phyloP scores from a whole-genome alignment of 2,329 filamentous ascomycete species.

The Xylariaceae sp. region DNA sequence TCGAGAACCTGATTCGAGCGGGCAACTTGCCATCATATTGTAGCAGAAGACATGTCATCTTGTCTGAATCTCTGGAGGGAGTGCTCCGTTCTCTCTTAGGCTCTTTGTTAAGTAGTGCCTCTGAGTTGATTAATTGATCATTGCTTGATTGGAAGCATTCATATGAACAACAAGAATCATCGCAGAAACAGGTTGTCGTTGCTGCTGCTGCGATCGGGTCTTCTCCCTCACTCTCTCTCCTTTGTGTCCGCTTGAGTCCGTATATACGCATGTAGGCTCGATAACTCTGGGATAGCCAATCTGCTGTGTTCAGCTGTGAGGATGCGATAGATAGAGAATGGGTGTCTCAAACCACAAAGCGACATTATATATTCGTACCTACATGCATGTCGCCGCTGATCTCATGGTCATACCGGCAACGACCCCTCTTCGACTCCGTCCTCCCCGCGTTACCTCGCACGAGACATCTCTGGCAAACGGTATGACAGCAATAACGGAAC shows the following conservation, averaged over 20 bases:
- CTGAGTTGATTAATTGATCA: not conserved
- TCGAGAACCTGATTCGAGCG: not conserved
- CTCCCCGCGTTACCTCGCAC: not conserved
- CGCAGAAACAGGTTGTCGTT: not conserved
- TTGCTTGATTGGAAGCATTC: slow-evolving; percentile 3
- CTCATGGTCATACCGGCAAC: not conserved
- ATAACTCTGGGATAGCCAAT: not conserved
- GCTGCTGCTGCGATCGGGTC: not conserved
- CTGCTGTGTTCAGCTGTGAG: not conserved
- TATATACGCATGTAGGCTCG: not conserved
- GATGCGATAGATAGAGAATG: not conserved
- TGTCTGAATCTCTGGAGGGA: too few relatives aligned
- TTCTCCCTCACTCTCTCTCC: not conserved
- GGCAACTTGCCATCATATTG: not conserved
- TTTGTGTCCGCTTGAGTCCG: not conserved
- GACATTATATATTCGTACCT: not conserved
- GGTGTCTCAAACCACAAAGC: too few relatives aligned
- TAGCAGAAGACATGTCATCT: not conserved
- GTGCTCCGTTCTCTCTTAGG: too few relatives aligned
- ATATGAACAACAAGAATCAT: not conserved
- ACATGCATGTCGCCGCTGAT: not conserved
- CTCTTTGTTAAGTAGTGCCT: too few relatives aligned
- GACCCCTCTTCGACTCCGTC: not conserved
- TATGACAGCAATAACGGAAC: not conserved
- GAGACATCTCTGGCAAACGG: not conserved